Base-by-base conservation (phyloP, 352 stramenopile genomes). In the Phytopythium oedochilum region DNA sequence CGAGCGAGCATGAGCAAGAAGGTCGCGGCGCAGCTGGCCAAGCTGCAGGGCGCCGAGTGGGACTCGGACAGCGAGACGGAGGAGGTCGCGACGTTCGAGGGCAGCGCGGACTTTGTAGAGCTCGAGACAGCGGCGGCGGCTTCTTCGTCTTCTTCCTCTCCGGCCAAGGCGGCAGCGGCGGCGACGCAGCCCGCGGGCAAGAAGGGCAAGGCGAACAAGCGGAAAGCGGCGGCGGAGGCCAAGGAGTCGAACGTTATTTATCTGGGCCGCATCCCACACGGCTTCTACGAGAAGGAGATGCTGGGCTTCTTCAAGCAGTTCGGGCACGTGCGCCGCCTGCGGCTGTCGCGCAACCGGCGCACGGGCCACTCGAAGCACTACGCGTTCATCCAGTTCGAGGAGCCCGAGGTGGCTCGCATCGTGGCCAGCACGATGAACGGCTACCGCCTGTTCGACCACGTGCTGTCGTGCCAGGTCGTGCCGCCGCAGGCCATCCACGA, bases 281-380 rank as follows among this genome's bases (percentile, higher is more conserved):
- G 94, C 32, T 98, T 99, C 60, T 97, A 98, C 83, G 96, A 99
- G 78, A 84, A 92, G 61, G 88, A 99, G 74, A 94, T 99, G 64
- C 68, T 75, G 40, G 88, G 80, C 20, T 99, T 98, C 78, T 96
- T 99, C 50, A 88, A 92, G 56, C 96, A 99, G 75, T 99, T 99
- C 61, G 96, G 96, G 57, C 70, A 84, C 28, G 89, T 99, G 26
- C 76, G 71, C 18, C 81, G 88, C 51, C 78, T 98, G 50, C 80
- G 92, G n/a, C 63, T 99, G 15, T 98, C 88, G 54, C 92, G 96
- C 48, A 98, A 94, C 57, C 97, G 96, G 69, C 96, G 96, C 71
- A 96, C 93, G 43, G 96, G 95, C 39, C 88, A 90, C 57, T 96
- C 94, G 38, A 95, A 96, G 66, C 94, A 97, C 56, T 99, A 98